Conservation (phyloP, 257 asterid species). For the Lycium ferocissimum region DNA sequence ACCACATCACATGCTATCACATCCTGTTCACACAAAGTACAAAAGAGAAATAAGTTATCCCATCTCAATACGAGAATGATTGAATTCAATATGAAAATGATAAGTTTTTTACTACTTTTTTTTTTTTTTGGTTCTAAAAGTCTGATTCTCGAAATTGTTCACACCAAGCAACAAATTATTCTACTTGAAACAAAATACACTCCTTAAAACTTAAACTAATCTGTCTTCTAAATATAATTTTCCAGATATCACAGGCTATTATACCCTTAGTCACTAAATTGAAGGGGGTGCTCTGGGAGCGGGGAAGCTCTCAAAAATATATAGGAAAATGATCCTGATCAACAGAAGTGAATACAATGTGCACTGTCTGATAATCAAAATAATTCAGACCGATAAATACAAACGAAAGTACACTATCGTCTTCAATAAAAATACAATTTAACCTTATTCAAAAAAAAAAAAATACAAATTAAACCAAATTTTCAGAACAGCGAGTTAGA, state of each 20-base stretch:
- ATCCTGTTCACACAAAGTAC: slow-evolving; percentile 55
- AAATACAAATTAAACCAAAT: background rate
- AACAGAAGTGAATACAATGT: background rate
- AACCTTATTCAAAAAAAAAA: too few species aligned
- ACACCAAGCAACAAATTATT: background rate
- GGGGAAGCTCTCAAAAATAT: background rate
- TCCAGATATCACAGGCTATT: background rate
- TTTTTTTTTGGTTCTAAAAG: slow-evolving; percentile 18
- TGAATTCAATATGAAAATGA: background rate
- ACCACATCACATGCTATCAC: slow-evolving; percentile 95
- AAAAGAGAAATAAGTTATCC: background rate
- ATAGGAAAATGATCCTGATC: slow-evolving; percentile 7
- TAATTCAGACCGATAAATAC: background rate
- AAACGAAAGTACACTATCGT: background rate
- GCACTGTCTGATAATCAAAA: background rate
- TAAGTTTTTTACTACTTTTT: background rate
- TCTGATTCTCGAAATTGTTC: background rate
- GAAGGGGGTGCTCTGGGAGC: background rate
- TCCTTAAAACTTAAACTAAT: background rate
- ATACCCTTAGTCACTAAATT: background rate
- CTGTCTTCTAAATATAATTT: background rate
- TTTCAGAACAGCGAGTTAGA: background rate
- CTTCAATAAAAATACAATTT: background rate
- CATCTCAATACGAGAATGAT: slow-evolving; percentile 7
- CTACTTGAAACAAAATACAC: background rate